These are phyloP conservation scores for Microsporum audouinii DNA, from an alignment of 2,329 filamentous ascomycete genomes.

Conservation along the genomic window DNA sequence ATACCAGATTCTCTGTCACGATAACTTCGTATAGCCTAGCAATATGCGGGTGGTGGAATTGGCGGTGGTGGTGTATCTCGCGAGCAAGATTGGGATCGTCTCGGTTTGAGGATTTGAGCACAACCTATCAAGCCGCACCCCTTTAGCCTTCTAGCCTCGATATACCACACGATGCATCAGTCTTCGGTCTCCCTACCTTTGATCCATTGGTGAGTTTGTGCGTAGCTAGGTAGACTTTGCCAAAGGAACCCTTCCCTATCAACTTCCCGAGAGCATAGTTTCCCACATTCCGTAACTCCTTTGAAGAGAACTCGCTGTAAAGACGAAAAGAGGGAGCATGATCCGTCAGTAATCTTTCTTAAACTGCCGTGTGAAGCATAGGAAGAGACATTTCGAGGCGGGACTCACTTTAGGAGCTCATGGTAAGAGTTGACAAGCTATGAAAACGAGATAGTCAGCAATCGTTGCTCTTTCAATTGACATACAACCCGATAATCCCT, in stretches of 20 bases:
- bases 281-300: conserved; percentile 81
- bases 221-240: conserved; percentile 89
- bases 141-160: neutral
- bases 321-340: neutral
- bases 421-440: conserved; percentile 96
- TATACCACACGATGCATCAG: neutral
- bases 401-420: conserved; percentile 77
- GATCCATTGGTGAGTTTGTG: conserved; percentile 98
- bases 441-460: conserved; percentile 9
- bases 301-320: conserved; percentile 78
- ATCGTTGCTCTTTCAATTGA: neutral
- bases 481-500: too few relatives aligned
- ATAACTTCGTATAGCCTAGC: conserved; percentile 95
- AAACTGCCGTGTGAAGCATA: neutral
- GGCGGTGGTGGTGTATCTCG: conserved; percentile 96
- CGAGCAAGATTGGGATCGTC: conserved; percentile 89
- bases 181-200: conserved; percentile 50
- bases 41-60: conserved; percentile 96
- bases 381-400: neutral
- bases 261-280: conserved; percentile 87
- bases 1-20: conserved; percentile 87
- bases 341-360: neutral
- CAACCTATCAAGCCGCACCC: conserved; percentile 51
- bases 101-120: conserved; percentile 95
- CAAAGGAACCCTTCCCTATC: conserved; percentile 96